These are phyloP conservation scores for Kazachstania psychrophila DNA, from an alignment of 805 yeast species.

Conservation along the genomic window DNA sequence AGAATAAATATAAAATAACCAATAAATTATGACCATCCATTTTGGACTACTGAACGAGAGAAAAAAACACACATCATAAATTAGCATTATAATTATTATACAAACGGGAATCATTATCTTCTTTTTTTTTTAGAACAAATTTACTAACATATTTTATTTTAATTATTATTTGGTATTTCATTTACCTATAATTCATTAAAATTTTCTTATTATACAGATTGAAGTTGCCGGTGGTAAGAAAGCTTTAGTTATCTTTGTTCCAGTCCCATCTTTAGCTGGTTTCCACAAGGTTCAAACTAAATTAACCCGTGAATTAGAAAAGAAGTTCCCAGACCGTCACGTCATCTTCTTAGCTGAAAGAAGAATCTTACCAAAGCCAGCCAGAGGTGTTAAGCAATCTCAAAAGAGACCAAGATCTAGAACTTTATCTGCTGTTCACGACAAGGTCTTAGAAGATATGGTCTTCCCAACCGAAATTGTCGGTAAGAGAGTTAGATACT, in stretches of 20 bases:
- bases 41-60: too few species aligned
- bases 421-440: slow-evolving; percentile 98
- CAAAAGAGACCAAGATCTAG: slow-evolving; percentile 99
- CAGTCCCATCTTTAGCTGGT: slow-evolving; percentile 84
- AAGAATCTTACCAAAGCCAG: slow-evolving; percentile 98
- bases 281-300: slow-evolving; percentile 97
- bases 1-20: too few species aligned
- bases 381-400: slow-evolving; percentile 83
- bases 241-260: slow-evolving; percentile 96
- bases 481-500: slow-evolving; percentile 98
- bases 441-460: slow-evolving; percentile 95
- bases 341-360: slow-evolving; percentile 99
- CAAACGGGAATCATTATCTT: too few species aligned
- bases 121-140: too few species aligned
- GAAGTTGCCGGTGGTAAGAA: slow-evolving; percentile 97
- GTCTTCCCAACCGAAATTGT: slow-evolving; percentile 99
- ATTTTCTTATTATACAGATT: slow-evolving; percentile 36
- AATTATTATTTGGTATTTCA: too few species aligned
- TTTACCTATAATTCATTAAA: too few species aligned
- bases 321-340: slow-evolving; percentile 99
- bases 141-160: too few species aligned
- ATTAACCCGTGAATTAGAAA: slow-evolving; percentile 98
- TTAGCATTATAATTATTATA: too few species aligned
- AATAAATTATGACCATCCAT: too few species aligned
- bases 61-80: too few species aligned